Percentiles rank a stretch among this genome's conserved stretches.
Evolutionary conservation across 108 stramenopile genomes (phyloP).

Genomic region (Cylindrotheca closterium): DNA sequence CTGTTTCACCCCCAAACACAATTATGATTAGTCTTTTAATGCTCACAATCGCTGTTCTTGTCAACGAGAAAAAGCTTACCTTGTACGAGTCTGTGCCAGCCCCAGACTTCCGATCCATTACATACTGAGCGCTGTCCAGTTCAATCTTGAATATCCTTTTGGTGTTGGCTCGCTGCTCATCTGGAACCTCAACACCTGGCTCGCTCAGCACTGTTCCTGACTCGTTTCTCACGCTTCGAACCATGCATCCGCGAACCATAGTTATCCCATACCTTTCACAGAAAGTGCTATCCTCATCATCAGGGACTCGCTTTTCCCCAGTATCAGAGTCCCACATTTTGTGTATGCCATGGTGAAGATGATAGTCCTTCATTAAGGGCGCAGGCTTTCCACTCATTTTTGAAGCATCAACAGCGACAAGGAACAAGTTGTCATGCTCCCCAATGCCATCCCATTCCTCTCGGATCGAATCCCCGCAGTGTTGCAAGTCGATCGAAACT

Average conservation of each 20-base stretch:
- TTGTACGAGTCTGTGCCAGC: constrained; percentile 61
- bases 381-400: constrained; percentile 53
- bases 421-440: constrained; percentile 91
- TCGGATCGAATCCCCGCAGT: constrained; percentile 71
- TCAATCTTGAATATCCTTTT: constrained; percentile 76
- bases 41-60: neutral
- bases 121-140: constrained; percentile 91
- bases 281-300: constrained; percentile 85
- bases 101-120: constrained; percentile 53
- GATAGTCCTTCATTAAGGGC: constrained; percentile 42
- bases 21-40: constrained; percentile 15
- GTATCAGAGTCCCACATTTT: constrained; percentile 31
- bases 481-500: constrained; percentile 76
- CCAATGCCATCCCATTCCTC: constrained; percentile 92
- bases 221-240: constrained; percentile 84
- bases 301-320: constrained; percentile 56
- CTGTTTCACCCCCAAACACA: constrained; percentile 16
- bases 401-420: constrained; percentile 80
- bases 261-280: constrained; percentile 68
- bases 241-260: constrained; percentile 83
- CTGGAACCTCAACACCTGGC: constrained; percentile 40
- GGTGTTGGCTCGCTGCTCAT: constrained; percentile 32
- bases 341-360: constrained; percentile 30
- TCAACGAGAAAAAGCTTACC: neutral
- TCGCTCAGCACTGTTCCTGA: constrained; percentile 83